Base-by-base conservation (phyloP, 495 filamentous ascomycete genomes). In the Penicillium steckii region DNA sequence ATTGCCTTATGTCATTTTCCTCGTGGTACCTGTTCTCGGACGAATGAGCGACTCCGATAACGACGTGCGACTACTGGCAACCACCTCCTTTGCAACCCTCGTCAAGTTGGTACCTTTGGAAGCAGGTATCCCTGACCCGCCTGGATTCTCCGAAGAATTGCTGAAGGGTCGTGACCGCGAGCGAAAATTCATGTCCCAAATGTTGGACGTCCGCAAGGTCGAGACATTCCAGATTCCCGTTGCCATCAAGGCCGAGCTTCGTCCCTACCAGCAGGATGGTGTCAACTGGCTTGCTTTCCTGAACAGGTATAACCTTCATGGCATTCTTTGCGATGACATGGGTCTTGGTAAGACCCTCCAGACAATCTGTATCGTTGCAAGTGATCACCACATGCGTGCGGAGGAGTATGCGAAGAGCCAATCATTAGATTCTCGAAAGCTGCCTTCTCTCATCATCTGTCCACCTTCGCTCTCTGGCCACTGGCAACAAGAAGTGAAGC, bases 31-130 rank as follows among this genome's bases (percentile, higher is more conserved):
- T 3, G 93, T 98, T 3, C 80, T 98, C 46, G 94, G 94, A 32
- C 85, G 94, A n/a, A 98, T 98, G 94, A 97, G 92, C 66, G 94
- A 98, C 67, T 94, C 93, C 0, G 93, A 98, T 69, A 91, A 92
- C 58, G 92, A 97, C 60, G 85, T 97, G 46, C 84, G 94, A 33
- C 81, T 98, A 19, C 87, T 98, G 49, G 92, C 94, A 3, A 98
- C 94, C 0, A 98, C 95, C 1, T 95, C 91, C 10, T 98, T 98
- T 58, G 94, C 94, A 1, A 97, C 93, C 0, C 77, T 98, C 4
- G 95, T 98, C 61, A 97, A 97, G 65, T 81, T 98, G n/a, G 94
- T 98, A 22, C 94, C 94, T n/a, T 78, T 98, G 30, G 94, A 98
- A 69, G 94, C 94, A 26, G 94, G 94, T 48, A 97, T 98, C 57